A percentile compares a stretch with the other conserved stretches of the same genome.
phyloP scores from a whole-genome alignment of 371 early-diverging fungal genomes.

The Rhizopus arrhizus region DNA sequence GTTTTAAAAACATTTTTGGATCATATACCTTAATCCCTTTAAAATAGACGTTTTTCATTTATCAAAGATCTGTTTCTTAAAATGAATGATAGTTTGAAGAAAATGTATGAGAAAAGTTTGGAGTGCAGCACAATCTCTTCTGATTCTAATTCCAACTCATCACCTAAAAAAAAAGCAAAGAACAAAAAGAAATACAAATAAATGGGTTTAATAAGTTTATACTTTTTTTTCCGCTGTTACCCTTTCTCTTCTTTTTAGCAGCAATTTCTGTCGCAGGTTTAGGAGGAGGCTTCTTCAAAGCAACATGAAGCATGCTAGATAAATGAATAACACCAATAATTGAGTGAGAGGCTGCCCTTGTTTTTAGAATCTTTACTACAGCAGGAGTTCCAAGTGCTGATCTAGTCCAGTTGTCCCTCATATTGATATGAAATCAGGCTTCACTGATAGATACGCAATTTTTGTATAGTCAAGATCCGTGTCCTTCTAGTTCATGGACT shows the following conservation, averaged over 20 bases:
- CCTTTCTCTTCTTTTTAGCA: constrained; percentile 8
- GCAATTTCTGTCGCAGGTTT: neutral
- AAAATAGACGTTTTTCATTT: too few relatives aligned
- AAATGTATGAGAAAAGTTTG: too few relatives aligned
- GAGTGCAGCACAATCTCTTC: too few relatives aligned
- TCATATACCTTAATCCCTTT: too few relatives aligned
- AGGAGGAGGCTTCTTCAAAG: neutral
- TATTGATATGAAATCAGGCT: neutral
- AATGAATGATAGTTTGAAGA: too few relatives aligned
- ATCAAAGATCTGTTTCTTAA: too few relatives aligned
- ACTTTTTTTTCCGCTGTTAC: constrained; percentile 11
- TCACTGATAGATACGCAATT: neutral
- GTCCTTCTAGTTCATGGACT: constrained; percentile 11
- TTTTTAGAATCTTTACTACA: constrained; percentile 1
- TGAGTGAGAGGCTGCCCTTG: neutral
- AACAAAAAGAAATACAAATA: neutral
- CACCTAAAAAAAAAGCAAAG: too few relatives aligned
- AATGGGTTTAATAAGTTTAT: neutral
- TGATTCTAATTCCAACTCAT: too few relatives aligned
- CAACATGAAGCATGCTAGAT: neutral
- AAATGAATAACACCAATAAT: neutral
- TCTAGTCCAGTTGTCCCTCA: constrained; percentile 1
- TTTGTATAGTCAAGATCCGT: constrained; percentile 11
- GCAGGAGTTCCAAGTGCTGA: neutral
- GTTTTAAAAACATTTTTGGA: too few relatives aligned